phyloP scores from a whole-genome alignment of 1,284 basidiomycete species.

The Athelia sp. region DNA sequence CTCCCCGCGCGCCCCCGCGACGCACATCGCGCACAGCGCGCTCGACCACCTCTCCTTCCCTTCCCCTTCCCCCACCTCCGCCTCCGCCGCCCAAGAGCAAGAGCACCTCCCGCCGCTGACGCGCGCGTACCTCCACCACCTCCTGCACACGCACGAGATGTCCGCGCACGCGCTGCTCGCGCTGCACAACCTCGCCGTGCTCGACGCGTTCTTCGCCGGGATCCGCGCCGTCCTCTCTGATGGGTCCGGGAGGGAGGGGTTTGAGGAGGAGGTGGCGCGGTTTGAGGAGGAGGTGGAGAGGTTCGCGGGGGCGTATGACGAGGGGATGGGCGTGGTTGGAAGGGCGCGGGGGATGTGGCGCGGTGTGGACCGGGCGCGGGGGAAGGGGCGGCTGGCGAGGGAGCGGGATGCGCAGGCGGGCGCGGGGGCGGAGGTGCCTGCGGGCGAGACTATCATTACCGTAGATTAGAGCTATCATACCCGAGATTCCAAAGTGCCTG shows the following conservation, averaged over 20 bases:
- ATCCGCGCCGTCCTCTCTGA: constrained; percentile 47
- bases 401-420: too few species aligned
- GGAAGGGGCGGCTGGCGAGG: constrained; percentile 59
- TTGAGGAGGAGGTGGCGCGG: too few species aligned
- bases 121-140: constrained; percentile 77
- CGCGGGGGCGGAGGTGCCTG: too few species aligned
- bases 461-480: too few species aligned
- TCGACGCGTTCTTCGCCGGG: constrained; percentile 58
- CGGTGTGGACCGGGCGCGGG: constrained; percentile 58
- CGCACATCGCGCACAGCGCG: constrained; percentile 42
- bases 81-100: too few species aligned
- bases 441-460: too few species aligned
- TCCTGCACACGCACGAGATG: constrained; percentile 85
- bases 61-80: too few species aligned
- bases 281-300: constrained; percentile 45
- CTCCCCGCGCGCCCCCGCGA: constrained; percentile 40
- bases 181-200: constrained; percentile 67
- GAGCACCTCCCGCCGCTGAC: constrained; percentile 43
- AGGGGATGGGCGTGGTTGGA: constrained; percentile 36
- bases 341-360: constrained; percentile 53
- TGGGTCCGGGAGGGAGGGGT: too few species aligned
- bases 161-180: constrained; percentile 67
- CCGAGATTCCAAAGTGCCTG: too few species aligned
- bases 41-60: constrained; percentile 40
- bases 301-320: constrained; percentile 53